Conservation (phyloP, 768 basidiomycete genomes). For the Rhodocollybia butyracea region DNA sequence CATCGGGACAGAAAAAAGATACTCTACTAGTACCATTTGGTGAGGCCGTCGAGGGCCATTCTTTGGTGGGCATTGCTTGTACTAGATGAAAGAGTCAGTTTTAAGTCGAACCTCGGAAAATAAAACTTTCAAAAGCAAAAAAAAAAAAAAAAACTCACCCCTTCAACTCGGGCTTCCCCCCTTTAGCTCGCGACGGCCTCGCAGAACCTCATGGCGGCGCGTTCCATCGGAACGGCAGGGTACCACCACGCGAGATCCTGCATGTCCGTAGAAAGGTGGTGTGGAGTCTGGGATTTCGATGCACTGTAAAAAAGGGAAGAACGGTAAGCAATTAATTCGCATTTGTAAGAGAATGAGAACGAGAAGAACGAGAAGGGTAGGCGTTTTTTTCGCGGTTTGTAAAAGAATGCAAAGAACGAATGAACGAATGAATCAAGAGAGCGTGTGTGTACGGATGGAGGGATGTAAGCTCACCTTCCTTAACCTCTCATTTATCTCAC, state of each 20-base stretch:
- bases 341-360: too few species aligned
- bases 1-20: constrained; percentile 36
- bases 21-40: constrained; percentile 21
- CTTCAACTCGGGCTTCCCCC: constrained; percentile 82
- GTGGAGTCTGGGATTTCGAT: constrained; percentile 69
- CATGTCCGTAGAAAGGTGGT: constrained; percentile 76
- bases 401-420: too few species aligned
- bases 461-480: constrained; percentile 49
- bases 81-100: constrained; percentile 33
- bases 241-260: constrained; percentile 77
- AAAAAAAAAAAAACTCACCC: constrained; percentile 44
- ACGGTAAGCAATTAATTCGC: too few species aligned
- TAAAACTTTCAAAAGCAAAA: too few species aligned
- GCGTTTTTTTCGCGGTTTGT: too few species aligned
- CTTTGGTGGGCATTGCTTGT: constrained; percentile 47
- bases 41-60: constrained; percentile 13
- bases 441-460: too few species aligned
- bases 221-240: constrained; percentile 78
- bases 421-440: too few species aligned
- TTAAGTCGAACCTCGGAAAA: too few species aligned
- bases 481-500: constrained; percentile 72
- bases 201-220: constrained; percentile 74
- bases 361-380: too few species aligned
- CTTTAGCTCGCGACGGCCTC: constrained; percentile 82
- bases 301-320: constrained; percentile 46